A percentile compares a stretch with the other conserved stretches of the same genome.
Evolutionary conservation across 179 eudicot species (phyloP).

Genomic region (Silene coronaria): DNA sequence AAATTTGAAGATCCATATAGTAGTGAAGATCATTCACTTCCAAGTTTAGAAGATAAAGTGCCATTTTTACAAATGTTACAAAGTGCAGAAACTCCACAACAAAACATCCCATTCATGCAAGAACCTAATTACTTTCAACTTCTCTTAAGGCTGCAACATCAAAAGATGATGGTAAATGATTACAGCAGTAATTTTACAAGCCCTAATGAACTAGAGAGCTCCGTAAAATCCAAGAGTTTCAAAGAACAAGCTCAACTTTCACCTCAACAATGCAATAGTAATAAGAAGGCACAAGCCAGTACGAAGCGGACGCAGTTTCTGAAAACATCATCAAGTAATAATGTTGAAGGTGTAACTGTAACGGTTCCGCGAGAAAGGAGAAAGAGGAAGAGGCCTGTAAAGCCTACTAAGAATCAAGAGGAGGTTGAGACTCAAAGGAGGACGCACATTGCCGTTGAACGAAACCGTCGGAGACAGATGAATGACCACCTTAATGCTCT

Average conservation of each 20-base stretch:
- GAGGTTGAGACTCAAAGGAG: slow-evolving; percentile 45
- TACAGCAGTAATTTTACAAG: neutral
- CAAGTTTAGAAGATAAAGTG: slow-evolving; percentile 38
- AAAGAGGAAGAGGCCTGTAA: slow-evolving; percentile 33
- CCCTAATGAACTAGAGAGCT: slow-evolving; percentile 21
- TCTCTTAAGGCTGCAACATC: slow-evolving; percentile 32
- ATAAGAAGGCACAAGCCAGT: neutral
- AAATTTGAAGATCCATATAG: slow-evolving; percentile 27
- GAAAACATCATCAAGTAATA: neutral
- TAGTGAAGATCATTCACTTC: slow-evolving; percentile 6
- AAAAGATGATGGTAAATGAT: slow-evolving; percentile 5
- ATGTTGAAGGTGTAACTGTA: neutral
- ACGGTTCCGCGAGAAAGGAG: slow-evolving; percentile 18
- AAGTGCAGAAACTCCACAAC: slow-evolving; percentile 13
- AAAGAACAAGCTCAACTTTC: slow-evolving; percentile 10
- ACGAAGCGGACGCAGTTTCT: slow-evolving; percentile 1
- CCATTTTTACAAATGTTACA: slow-evolving; percentile 49
- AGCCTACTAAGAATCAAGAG: slow-evolving; percentile 32
- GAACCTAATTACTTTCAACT: slow-evolving; percentile 40
- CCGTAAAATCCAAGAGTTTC: slow-evolving; percentile 22
- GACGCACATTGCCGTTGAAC: slow-evolving; percentile 50
- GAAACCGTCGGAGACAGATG: slow-evolving; percentile 47
- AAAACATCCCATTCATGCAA: slow-evolving; percentile 18
- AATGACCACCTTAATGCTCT: slow-evolving; percentile 45
- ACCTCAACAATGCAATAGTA: neutral